Evolutionary conservation across 1,139 yeast genomes (phyloP).

Genomic region (Candida frijolesensis): DNA sequence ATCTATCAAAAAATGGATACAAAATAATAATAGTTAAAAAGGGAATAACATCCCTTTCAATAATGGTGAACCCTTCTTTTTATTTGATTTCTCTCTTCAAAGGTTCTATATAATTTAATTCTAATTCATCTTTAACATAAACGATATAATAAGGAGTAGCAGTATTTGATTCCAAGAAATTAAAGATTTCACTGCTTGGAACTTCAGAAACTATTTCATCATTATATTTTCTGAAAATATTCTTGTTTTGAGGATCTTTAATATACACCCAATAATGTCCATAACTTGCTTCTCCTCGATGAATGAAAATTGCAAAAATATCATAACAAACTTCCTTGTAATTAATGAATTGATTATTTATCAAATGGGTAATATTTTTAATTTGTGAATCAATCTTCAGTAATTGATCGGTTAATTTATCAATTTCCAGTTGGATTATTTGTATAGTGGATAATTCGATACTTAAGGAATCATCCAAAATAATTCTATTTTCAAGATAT

Average conservation of each 20-base stretch:
- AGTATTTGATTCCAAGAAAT: slow-evolving; percentile 70
- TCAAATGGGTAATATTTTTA: slow-evolving; percentile 43
- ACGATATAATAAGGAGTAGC: slow-evolving; percentile 95
- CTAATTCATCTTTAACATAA: slow-evolving; percentile 69
- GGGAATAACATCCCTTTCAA: too few relatives aligned
- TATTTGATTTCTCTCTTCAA: slow-evolving; percentile 47
- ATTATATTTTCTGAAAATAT: slow-evolving; percentile 83
- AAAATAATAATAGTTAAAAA: background rate
- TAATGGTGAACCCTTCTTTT: background rate
- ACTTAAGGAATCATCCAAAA: slow-evolving; percentile 18
- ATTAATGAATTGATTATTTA: slow-evolving; percentile 59
- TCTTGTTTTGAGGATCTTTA: slow-evolving; percentile 64
- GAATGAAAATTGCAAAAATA: slow-evolving; percentile 89
- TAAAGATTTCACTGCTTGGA: slow-evolving; percentile 70
- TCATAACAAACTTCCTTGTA: slow-evolving; percentile 72
- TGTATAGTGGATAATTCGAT: slow-evolving; percentile 16
- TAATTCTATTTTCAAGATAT: slow-evolving; percentile 51
- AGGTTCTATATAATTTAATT: slow-evolving; percentile 65
- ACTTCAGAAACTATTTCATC: slow-evolving; percentile 90
- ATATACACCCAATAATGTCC: slow-evolving; percentile 98
- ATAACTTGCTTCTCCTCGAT: slow-evolving; percentile 92
- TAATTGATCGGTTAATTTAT: slow-evolving; percentile 31
- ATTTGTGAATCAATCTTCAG: slow-evolving; percentile 41
- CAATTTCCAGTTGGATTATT: slow-evolving; percentile 23
- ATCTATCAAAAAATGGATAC: background rate